Evolutionary conservation across 371 early-diverging fungal species (phyloP), one percentile per base, ranked within the genome.

Genomic region (Lichtheimia ramosa): DNA sequence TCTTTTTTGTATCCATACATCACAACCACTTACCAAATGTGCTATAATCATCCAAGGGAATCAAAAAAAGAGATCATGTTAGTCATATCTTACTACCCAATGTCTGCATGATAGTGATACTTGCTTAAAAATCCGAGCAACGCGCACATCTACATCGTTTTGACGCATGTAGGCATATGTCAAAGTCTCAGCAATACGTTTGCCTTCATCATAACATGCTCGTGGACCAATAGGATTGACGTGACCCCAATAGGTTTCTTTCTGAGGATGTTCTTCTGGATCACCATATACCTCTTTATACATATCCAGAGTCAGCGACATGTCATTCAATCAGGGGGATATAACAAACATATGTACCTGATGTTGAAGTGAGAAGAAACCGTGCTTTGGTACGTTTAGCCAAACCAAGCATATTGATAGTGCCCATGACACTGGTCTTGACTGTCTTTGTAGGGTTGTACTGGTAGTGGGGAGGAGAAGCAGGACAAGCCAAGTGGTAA

Each of bases 121-220:
- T 74, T 65, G 73, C 80, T 93, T 92, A 79, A 94, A 92, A 48
- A 92, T 92, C 43, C 92, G 85, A 5, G 90, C 92, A 2, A 94
- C 93, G 13, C 95, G 87, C 23, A 92, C 91, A 63, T 93, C 90
- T 12, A 93, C 91, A 54, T 82, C 77, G 53, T 91, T 90, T 60
- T 92, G 91, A 55, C 86, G 75, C 76, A 84, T 86, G 64, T 92
- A 94, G 1, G 90, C 81, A 68, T 91, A 94, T 0, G 92, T 90
- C 42, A 94, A 68, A 5, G 95, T 93, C 64, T 94, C 95, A 28
- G 93, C 92, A 18, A 92, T 89, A 23, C 95, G 84, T 65, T 94
- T 94, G 28, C 93, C 95, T 79, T 94, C 95, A 61, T 94, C 95
- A 71, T 94, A 94, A 65, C 95, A 94, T 14, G 95, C 93, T 56